A percentile compares a stretch with the other conserved stretches of the same genome.
Conservation (phyloP, 805 yeast genomes). For the Ogataea nitratoaversa region DNA sequence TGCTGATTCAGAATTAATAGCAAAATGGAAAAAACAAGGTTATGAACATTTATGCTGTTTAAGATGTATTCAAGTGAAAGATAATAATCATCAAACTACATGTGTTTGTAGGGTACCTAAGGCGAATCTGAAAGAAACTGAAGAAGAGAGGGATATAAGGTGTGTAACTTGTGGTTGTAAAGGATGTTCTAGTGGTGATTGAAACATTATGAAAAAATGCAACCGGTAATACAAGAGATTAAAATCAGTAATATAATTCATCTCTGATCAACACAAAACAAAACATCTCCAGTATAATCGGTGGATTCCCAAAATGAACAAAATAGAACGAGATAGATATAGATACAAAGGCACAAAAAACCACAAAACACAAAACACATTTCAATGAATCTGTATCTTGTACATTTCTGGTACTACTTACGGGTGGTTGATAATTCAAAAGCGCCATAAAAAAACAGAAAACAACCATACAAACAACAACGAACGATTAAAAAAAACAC, state of each 20-base stretch:
- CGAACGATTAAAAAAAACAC: too few species aligned
- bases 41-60: slow-evolving; percentile 85
- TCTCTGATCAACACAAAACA: too few species aligned
- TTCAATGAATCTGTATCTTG: too few species aligned
- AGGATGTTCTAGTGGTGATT: slow-evolving; percentile 80
- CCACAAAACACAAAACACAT: too few species aligned
- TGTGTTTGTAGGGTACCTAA: slow-evolving; percentile 88
- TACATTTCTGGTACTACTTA: too few species aligned
- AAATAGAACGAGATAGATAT: too few species aligned
- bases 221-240: neutral
- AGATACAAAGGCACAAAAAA: too few species aligned
- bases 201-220: slow-evolving; percentile 4
- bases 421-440: too few species aligned
- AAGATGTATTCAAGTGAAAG: slow-evolving; percentile 63
- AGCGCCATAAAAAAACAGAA: too few species aligned
- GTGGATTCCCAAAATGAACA: too few species aligned
- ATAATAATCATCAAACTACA: slow-evolving; percentile 59
- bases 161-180: slow-evolving; percentile 82
- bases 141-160: slow-evolving; percentile 34
- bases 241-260: neutral
- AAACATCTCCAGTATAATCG: too few species aligned
- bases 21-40: slow-evolving; percentile 61
- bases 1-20: slow-evolving; percentile 67
- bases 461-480: too few species aligned
- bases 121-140: slow-evolving; percentile 36